A percentile compares a stretch with the other conserved stretches of the same genome.
Evolutionary conservation across 768 basidiomycete genomes (phyloP).

Genomic region (Daedaleopsis sinensis): DNA sequence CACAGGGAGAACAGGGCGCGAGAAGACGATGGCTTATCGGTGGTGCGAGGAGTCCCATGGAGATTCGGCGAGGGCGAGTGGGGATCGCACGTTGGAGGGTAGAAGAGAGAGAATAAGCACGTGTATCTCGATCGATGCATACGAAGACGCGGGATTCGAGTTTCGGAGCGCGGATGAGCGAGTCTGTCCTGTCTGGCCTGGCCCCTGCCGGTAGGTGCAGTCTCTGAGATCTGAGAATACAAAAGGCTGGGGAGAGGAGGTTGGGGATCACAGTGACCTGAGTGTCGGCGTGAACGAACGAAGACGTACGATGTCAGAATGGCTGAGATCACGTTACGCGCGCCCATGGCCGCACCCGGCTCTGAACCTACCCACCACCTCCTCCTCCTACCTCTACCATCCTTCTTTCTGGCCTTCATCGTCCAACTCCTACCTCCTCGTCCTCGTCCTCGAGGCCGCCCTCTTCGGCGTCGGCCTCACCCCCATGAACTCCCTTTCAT

Average conservation of each 20-base stretch:
- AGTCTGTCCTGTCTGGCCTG: not conserved
- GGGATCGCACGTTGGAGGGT: constrained; percentile 21
- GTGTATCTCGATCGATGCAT: constrained; percentile 13
- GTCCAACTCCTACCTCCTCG: constrained; percentile 7
- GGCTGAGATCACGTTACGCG: constrained; percentile 14
- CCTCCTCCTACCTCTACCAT: too few species aligned
- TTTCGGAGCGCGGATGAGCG: not conserved
- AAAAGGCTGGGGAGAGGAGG: not conserved
- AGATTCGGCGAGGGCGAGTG: not conserved
- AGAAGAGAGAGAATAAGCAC: constrained; percentile 13
- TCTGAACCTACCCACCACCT: too few species aligned
- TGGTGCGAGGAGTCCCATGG: not conserved
- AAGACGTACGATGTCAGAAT: not conserved
- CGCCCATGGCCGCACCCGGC: not conserved
- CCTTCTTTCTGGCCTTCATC: constrained; percentile 15
- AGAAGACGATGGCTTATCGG: constrained; percentile 12
- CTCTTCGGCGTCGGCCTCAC: constrained; percentile 25
- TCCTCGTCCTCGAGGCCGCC: constrained; percentile 21
- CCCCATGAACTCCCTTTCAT: constrained; percentile 79
- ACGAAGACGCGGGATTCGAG: not conserved
- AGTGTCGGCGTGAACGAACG: not conserved
- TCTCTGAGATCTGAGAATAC: too few species aligned
- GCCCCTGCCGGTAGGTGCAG: too few species aligned
- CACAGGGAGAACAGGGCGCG: not conserved
- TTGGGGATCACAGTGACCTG: not conserved